Evolutionary conservation across 2,329 filamentous ascomycete species (phyloP).

Genomic region (Colletotrichum spinosum): DNA sequence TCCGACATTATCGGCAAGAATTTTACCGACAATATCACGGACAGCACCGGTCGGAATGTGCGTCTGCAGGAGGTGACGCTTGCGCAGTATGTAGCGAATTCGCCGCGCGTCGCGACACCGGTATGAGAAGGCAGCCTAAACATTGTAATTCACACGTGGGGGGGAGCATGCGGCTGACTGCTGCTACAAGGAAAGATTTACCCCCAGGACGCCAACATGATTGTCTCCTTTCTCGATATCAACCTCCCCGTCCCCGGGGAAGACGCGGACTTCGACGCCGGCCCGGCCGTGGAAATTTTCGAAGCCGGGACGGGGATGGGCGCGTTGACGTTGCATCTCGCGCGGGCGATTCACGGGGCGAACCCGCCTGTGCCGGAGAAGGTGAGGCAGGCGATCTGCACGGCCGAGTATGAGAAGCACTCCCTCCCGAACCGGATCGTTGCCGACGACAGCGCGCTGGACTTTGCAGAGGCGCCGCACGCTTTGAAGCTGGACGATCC

Average conservation of each 20-base stretch:
- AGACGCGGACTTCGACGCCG: conserved; percentile 46
- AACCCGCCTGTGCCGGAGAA: conserved; percentile 66
- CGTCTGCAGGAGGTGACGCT: conserved; percentile 75
- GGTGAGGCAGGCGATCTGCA: conserved; percentile 47
- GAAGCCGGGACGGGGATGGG: conserved; percentile 91
- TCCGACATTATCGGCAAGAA: conserved; percentile 73
- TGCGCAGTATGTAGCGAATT: conserved; percentile 78
- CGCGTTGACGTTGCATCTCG: conserved; percentile 79
- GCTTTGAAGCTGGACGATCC: conserved; percentile 39
- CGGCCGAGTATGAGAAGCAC: conserved; percentile 35
- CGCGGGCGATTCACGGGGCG: conserved; percentile 79
- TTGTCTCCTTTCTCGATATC: conserved; percentile 81
- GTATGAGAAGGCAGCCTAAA: conserved; percentile 53
- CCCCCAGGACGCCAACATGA: conserved; percentile 78
- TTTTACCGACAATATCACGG: conserved; percentile 68
- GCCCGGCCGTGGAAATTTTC: conserved; percentile 75
- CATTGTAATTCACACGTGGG: neutral
- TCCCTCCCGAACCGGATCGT: conserved; percentile 27
- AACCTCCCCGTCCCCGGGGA: conserved; percentile 63
- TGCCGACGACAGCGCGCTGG: conserved; percentile 35
- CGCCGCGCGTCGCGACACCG: conserved; percentile 79
- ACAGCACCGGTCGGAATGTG: conserved; percentile 61
- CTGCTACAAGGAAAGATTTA: conserved; percentile 58
- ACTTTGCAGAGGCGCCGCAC: conserved; percentile 17
- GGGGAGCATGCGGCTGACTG: conserved; percentile 13